Percentiles rank a stretch among this genome's conserved stretches.
These are phyloP conservation scores for Plasmodium gallinaceum DNA, from an alignment of 169 alveolate species.

Conservation along the genomic window DNA sequence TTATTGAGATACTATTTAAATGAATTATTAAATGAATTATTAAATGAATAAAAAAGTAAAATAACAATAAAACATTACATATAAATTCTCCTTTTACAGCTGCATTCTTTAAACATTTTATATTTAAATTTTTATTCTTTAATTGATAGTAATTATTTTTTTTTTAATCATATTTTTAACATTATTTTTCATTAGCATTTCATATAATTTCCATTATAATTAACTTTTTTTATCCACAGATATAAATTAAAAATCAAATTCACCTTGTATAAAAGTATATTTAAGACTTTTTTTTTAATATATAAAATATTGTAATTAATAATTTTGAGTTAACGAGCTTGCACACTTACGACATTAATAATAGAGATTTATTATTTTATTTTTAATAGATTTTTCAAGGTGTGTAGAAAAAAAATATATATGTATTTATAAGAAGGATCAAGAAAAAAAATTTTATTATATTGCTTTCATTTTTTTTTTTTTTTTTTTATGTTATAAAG, in stretches of 20 bases:
- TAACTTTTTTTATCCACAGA: neutral
- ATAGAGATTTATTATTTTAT: neutral
- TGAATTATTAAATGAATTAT: too few relatives aligned
- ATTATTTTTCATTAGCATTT: neutral
- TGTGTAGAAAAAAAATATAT: conserved; percentile 3
- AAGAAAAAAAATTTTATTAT: neutral
- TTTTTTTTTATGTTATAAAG: neutral
- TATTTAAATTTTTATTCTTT: neutral
- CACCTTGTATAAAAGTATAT: conserved; percentile 2
- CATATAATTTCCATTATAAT: neutral
- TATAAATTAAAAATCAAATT: neutral
- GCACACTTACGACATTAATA: conserved; percentile 1
- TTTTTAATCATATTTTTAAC: neutral
- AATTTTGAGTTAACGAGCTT: conserved; percentile 4
- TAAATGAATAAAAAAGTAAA: too few relatives aligned
- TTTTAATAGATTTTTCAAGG: conserved; percentile 4
- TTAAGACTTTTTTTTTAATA: neutral
- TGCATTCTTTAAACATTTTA: conserved; percentile 2
- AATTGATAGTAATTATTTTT: neutral
- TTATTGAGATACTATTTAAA: too few relatives aligned
- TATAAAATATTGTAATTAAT: neutral
- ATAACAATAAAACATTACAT: neutral
- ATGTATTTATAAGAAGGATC: conserved; percentile 6
- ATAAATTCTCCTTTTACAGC: neutral
- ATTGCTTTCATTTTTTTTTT: neutral